Conservation (phyloP, 2,329 filamentous ascomycete species). For the Leptographium wingfieldii region DNA sequence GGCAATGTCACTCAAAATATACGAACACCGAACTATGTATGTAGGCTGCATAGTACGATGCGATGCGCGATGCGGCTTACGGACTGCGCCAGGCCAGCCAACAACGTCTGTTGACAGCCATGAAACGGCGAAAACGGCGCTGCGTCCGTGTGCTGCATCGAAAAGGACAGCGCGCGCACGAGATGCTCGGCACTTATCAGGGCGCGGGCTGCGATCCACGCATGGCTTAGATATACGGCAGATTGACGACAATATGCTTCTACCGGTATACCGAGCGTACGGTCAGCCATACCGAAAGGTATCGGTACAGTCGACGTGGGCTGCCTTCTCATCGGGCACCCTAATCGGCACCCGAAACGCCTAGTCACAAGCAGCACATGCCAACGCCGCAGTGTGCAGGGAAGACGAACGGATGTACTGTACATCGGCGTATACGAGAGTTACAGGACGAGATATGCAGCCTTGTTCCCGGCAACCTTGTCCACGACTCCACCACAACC, state of each 20-base stretch:
- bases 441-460: neutral
- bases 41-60: too few species aligned
- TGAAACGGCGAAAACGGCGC: neutral
- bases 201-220: too few species aligned
- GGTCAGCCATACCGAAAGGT: neutral
- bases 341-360: neutral
- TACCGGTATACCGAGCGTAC: neutral
- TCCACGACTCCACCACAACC: neutral
- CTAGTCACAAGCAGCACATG: neutral
- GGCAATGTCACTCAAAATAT: neutral
- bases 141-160: neutral
- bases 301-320: neutral
- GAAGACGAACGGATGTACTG: neutral
- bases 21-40: too few species aligned
- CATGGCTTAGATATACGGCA: too few species aligned
- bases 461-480: constrained; percentile 1
- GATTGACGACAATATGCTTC: neutral
- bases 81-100: neutral
- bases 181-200: neutral
- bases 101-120: neutral
- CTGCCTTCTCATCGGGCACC: neutral
- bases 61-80: neutral
- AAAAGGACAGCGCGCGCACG: neutral
- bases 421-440: neutral
- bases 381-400: too few species aligned